Conservation (phyloP, 1,284 basidiomycete species). For the Schizophyllum amplum region DNA sequence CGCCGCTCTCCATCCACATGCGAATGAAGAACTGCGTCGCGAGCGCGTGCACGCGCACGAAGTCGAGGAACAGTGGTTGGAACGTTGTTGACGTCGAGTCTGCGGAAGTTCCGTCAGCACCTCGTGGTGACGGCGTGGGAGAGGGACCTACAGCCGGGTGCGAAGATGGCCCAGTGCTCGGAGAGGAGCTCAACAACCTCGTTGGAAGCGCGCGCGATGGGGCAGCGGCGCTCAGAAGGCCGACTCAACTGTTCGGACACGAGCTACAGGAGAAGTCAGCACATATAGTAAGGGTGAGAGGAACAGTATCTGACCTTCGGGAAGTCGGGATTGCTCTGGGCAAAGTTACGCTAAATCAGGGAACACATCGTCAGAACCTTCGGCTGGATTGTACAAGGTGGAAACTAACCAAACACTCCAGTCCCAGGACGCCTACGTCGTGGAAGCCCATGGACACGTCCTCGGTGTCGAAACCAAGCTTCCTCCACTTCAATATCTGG, state of each 20-base stretch:
- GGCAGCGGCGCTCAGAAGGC: conserved; percentile 72
- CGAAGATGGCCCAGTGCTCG: conserved; percentile 82
- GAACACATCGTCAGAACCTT: conserved; percentile 6
- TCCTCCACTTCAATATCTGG: conserved; percentile 61
- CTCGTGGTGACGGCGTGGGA: too few species aligned
- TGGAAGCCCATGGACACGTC: conserved; percentile 77
- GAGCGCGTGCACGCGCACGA: conserved; percentile 75
- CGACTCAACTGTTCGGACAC: conserved; percentile 82
- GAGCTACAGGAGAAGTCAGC: conserved; percentile 29
- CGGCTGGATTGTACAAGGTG: background rate
- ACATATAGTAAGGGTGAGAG: background rate
- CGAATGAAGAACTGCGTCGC: conserved; percentile 86
- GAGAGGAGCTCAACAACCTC: conserved; percentile 82
- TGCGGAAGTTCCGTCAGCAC: too few species aligned
- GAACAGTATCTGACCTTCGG: conserved; percentile 62
- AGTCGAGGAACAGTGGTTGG: conserved; percentile 87
- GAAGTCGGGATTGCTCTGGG: conserved; percentile 70
- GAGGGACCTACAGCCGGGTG: conserved; percentile 56
- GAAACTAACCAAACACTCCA: conserved; percentile 71
- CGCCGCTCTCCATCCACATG: conserved; percentile 94
- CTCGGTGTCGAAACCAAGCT: conserved; percentile 76
- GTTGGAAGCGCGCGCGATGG: conserved; percentile 80
- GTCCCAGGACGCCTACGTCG: conserved; percentile 77
- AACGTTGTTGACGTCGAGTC: conserved; percentile 80
- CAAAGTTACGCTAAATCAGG: conserved; percentile 60